Evolutionary conservation across 352 stramenopile species (phyloP), one percentile per base, ranked within the genome.

Genomic region (Achlya hypogyna): DNA sequence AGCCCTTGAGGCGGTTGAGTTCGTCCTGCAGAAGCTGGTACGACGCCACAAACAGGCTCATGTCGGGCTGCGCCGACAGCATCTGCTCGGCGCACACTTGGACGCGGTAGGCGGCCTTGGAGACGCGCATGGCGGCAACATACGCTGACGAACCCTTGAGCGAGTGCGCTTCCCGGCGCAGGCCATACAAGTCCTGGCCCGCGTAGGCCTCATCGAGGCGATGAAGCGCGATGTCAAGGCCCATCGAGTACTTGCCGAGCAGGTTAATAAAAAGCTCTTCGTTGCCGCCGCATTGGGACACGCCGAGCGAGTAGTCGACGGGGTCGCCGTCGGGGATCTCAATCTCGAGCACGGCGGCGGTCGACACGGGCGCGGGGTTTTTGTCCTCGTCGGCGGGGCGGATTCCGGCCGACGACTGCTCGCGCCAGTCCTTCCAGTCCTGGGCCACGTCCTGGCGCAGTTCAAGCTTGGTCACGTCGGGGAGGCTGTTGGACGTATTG

Each of bases 121-220:
- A 91, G 28, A 93, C 76, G 1, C 84, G 78, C 12, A 89, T 75
- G 3, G 84, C 84, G 18, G 84, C 84, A 0, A 87, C 84, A 52
- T 93, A 93, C 25, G 84, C 81, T 2, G 84, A 89, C 2, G 82
- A 90, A 1, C 84, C 84, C 54, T 93, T 93, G 12, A 93, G 69
- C 14, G 84, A 91, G 71, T 93, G 84, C 9, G 81, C 76, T 73
- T 93, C 84, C 20, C 84, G 78, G 9, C 79, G 74, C 31, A 85
- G 74, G 25, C 82, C 63, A 3, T 63, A 53, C 23, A 89, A 75
- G 31, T 91, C 74, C n/a, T 71, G 73, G 51, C 70, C 38, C 12
- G 79, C 63, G 27, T 86, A 78, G 0, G 81, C 77, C 40, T 63
- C 68, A 22, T 84, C 62, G 59, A 93, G 83, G 1, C 78, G 73